These are phyloP conservation scores for Rhipidocladum racemiflorum DNA, from an alignment of 176 grass and related monocot genomes.

Conservation along the genomic window DNA sequence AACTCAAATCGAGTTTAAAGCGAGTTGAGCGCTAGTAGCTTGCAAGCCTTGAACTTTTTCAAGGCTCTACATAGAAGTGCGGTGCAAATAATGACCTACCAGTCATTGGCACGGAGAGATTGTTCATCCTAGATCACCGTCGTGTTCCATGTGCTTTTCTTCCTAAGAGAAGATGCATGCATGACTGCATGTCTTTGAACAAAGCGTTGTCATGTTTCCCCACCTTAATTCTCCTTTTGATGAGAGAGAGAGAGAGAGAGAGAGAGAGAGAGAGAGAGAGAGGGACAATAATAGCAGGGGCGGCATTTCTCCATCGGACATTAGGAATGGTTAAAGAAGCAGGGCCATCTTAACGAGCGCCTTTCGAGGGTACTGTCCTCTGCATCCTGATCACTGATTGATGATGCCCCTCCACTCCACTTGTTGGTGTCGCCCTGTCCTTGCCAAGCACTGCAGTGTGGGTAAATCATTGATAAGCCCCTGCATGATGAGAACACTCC, in stretches of 20 bases:
- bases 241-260: background rate
- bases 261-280: background rate
- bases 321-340: background rate
- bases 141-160: slow-evolving; percentile 10
- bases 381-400: background rate
- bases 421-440: background rate
- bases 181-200: background rate
- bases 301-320: background rate
- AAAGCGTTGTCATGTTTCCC: background rate
- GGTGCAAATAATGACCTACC: background rate
- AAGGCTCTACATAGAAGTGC: slow-evolving; percentile 1
- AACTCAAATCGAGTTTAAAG: no score
- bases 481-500: background rate
- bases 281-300: no score
- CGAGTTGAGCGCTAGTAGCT: no score
- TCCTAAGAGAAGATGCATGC: background rate
- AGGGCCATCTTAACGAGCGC: background rate
- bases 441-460: background rate
- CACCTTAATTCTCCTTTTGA: background rate
- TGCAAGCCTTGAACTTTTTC: no score
- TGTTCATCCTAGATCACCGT: background rate
- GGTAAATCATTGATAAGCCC: background rate
- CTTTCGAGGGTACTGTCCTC: slow-evolving; percentile 17
- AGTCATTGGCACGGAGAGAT: background rate
- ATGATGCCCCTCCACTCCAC: slow-evolving; percentile 21